Percentiles rank a stretch among this genome's conserved stretches.
These are phyloP conservation scores for Gigaspora rosea DNA, from an alignment of 192 early-diverging fungal genomes.

Conservation along the genomic window DNA sequence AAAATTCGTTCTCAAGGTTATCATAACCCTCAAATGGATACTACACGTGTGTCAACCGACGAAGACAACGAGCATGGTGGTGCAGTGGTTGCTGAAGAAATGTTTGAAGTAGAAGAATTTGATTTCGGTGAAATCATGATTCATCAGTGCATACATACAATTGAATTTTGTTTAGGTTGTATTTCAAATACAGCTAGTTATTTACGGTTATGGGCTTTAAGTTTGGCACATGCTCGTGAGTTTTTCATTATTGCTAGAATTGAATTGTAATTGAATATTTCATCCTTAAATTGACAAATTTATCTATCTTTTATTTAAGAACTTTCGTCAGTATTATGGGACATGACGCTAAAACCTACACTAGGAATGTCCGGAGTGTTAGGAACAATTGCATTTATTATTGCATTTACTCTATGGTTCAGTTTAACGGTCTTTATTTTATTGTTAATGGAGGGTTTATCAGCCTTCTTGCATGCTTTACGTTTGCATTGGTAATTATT, in stretches of 20 bases:
- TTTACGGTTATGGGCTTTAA: slow-evolving; percentile 97
- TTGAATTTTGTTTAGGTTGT: slow-evolving; percentile 94
- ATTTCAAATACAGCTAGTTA: slow-evolving; percentile 99
- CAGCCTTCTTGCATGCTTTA: slow-evolving; percentile 92
- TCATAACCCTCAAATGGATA: slow-evolving; percentile 55
- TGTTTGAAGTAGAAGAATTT: slow-evolving; percentile 68
- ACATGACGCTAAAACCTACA: slow-evolving; percentile 76
- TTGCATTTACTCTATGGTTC: slow-evolving; percentile 91
- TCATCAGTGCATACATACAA: slow-evolving; percentile 97
- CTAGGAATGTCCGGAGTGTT: slow-evolving; percentile 52
- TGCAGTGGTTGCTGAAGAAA: slow-evolving; percentile 66
- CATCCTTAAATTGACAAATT: background rate
- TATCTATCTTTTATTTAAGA: slow-evolving; percentile 52
- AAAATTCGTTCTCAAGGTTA: slow-evolving; percentile 76
- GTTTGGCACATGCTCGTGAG: slow-evolving; percentile 92
- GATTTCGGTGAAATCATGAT: slow-evolving; percentile 97
- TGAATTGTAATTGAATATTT: background rate
- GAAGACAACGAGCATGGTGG: slow-evolving; percentile 48
- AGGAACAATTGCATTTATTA: slow-evolving; percentile 70
- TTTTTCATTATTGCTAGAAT: slow-evolving; percentile 6
- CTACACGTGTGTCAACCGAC: slow-evolving; percentile 47
- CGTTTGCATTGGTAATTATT: slow-evolving; percentile 83
- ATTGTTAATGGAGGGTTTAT: slow-evolving; percentile 90
- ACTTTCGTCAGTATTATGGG: slow-evolving; percentile 95
- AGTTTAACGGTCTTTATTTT: slow-evolving; percentile 77